Base-by-base conservation (phyloP, 192 early-diverging fungal genomes). In the Gonapodya prolifera region DNA sequence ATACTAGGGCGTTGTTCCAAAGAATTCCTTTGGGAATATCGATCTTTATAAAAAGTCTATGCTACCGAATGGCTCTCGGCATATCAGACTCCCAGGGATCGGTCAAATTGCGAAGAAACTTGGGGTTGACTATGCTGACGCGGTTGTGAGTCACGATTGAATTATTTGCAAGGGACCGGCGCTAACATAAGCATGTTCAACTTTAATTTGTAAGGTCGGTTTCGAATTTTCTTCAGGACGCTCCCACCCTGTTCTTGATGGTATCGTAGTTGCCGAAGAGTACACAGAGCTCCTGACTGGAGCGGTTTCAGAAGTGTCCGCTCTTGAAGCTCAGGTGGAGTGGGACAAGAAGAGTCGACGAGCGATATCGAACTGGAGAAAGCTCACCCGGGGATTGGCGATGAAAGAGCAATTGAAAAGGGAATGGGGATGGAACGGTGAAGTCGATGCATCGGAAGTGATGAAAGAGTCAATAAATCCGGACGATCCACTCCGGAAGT, bases 21-120 rank as follows among this genome's bases (percentile, higher is more conserved):
- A 89, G 70, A 95, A 95, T 81, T 75, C 80, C 2, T 97, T 89
- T 82, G 95, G 95, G 2, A 88, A 92, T 78, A 82, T 97, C 35
- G 94, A 98, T 79, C 77, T 98, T 34, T 94, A 96, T 81, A 89
- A 90, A 8, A 80, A 86, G 1, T 83, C 82, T 2, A 98, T 98
- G 96, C 83, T 95, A 70, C 96, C 96, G 1, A 77, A 81, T 1
- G 94, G 94, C 32, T 90, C 86, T 23, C 88, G 86, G 0, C 94
- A 96, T 84, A 79, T 97, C 18, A 81, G 83, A 70, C 87, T 86
- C 70, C 77, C 86, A 18, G 87, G 86, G 1, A 87, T 93, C 35
- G 85, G 76, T 17, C 82, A 83, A 33, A 75, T 98, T 31, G 94
- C 95, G 34, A 86, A 85, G 69, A 85, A 88, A 79, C 83, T 97